A percentile compares a stretch with the other conserved stretches of the same genome.
Evolutionary conservation across 805 yeast genomes (phyloP).

Genomic region (Peterozyma toletana): DNA sequence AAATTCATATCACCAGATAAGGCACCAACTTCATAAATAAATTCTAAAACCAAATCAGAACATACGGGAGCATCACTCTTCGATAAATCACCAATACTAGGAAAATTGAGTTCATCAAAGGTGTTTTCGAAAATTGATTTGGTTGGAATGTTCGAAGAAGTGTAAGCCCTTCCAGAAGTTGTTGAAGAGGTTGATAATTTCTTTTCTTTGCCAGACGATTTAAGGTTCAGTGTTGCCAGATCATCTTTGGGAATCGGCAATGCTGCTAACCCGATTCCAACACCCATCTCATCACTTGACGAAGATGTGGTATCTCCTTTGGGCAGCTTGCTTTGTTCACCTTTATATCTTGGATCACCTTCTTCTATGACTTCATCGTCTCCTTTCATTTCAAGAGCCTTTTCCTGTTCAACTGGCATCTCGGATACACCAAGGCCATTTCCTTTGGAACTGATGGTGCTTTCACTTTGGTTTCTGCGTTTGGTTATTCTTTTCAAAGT

Average conservation of each 20-base stretch:
- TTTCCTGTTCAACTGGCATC: background rate
- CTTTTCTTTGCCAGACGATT: no score
- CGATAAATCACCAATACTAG: constrained; percentile 53
- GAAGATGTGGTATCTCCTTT: background rate
- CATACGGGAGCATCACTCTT: constrained; percentile 51
- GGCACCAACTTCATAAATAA: constrained; percentile 55
- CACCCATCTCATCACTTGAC: background rate
- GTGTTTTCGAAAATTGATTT: background rate
- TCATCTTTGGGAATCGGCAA: background rate
- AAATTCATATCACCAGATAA: constrained; percentile 58
- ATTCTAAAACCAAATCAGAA: constrained; percentile 44
- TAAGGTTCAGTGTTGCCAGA: background rate
- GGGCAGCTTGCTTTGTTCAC: background rate
- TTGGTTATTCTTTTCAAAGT: constrained; percentile 41
- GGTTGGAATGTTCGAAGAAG: background rate
- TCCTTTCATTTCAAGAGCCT: background rate
- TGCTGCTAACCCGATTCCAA: background rate
- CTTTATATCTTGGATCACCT: constrained; percentile 8
- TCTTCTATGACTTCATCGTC: constrained; percentile 8
- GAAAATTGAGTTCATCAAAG: constrained; percentile 17
- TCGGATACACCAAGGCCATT: constrained; percentile 3
- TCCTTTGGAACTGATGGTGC: background rate
- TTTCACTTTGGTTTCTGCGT: constrained; percentile 10
- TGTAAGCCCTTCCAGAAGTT: background rate
- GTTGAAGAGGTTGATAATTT: background rate